Base-by-base conservation (phyloP, 257 asterid genomes). In the Misopates orontium region DNA sequence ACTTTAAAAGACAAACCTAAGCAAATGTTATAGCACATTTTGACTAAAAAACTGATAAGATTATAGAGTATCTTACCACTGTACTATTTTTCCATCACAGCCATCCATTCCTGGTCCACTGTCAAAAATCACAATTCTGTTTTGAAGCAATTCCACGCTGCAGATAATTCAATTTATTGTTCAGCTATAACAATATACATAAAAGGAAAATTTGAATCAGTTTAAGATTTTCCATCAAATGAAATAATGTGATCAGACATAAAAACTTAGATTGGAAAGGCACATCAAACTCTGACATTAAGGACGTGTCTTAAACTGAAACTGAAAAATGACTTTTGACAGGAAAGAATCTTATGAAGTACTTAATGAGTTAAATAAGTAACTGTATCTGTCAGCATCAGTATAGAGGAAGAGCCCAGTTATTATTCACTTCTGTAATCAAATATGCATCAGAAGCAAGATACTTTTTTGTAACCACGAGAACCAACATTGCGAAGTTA, bases 91-190 rank as follows among this genome's bases (percentile, higher is more conserved):
- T 39, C 80, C 91, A 49, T 68, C 77, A 28, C 82, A 72, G 13
- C 90, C 95, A 66, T 90, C 96, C 96, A 90, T 87, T 72, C 96
- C 97, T 10, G 88, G 87, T 48, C 96, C 96, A 5, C 90, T 64
- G 77, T 87, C 92, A 49, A 84, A 81, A 59, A 87, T 80, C 41
- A 78, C 22, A 56, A 90, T 87, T 56, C 40, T 85, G 20, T 60
- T 23, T 39, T 32, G 10, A 6, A 3, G 44, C 58, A 77, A 42
- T 52, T 76, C 67, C 72, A 90, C 74, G 1, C 97, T 90, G 83
- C 68, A 74, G 62, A 75, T 28, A 60, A 47, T 62, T 64, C 48
- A 51, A 77, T 76, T 36, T 20, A 49, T 49, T 66, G 22, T 67
- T 60, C 70, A 72, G 71, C 31, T 60, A 28, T 17, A 22, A 20